These are phyloP conservation scores for Discostella stelligera DNA, from an alignment of 352 stramenopile species.

Conservation along the genomic window DNA sequence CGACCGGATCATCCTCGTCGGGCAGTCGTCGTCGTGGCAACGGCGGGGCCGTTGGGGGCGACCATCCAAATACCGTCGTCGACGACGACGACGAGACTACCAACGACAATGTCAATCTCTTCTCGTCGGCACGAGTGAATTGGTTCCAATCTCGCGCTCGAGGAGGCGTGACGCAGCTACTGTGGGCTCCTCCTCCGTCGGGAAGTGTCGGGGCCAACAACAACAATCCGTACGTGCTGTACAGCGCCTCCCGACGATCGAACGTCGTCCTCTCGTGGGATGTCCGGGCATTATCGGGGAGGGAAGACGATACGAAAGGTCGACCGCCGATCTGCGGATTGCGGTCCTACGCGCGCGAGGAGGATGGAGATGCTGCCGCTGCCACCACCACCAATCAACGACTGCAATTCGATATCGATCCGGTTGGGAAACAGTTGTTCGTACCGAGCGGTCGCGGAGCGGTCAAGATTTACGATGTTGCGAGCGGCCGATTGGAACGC, in stretches of 20 bases:
- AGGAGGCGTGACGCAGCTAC: slow-evolving; percentile 65
- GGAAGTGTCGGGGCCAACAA: no score
- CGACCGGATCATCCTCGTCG: no score
- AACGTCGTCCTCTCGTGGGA: slow-evolving; percentile 72
- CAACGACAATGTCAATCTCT: slow-evolving; percentile 30
- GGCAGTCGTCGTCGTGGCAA: no score
- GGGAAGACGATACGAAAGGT: slow-evolving; percentile 11
- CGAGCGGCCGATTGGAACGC: slow-evolving; percentile 17
- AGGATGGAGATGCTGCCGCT: slow-evolving; percentile 51
- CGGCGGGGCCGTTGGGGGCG: neutral
- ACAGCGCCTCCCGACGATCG: slow-evolving; percentile 59
- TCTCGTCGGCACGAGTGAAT: slow-evolving; percentile 43
- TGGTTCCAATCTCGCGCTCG: slow-evolving; percentile 62
- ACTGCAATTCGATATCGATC: slow-evolving; percentile 64
- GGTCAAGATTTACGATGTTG: slow-evolving; percentile 59
- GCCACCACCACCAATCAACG: slow-evolving; percentile 71
- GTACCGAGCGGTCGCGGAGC: slow-evolving; percentile 42
- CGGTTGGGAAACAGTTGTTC: slow-evolving; percentile 43
- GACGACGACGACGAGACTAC: slow-evolving; percentile 14
- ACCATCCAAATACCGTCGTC: neutral
- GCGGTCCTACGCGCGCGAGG: slow-evolving; percentile 49
- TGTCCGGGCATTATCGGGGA: slow-evolving; percentile 57
- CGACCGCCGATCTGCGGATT: slow-evolving; percentile 51
- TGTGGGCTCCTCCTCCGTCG: slow-evolving; percentile 54
- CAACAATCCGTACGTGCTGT: slow-evolving; percentile 51